Evolutionary conservation across 2,329 filamentous ascomycete species (phyloP).

Genomic region (Fonsecaea monophora): DNA sequence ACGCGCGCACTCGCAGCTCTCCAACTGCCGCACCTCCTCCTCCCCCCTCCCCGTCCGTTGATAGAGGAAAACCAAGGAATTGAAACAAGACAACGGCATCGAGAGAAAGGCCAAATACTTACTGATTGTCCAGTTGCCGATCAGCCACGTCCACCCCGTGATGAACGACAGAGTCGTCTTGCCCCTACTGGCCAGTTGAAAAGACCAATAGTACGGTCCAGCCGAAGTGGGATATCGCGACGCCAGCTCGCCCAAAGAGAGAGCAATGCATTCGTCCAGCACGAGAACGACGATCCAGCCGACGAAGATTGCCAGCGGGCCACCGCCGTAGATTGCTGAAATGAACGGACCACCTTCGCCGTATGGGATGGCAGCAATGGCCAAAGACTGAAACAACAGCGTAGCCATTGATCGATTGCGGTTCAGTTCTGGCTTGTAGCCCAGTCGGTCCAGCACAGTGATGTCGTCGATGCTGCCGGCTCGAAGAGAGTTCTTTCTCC

Average conservation of each 20-base stretch:
- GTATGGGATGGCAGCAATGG: conserved; percentile 63
- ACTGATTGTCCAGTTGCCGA: conserved; percentile 54
- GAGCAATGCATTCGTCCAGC: conserved; percentile 60
- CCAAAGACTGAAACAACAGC: conserved; percentile 66
- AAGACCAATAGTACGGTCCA: conserved; percentile 63
- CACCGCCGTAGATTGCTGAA: conserved; percentile 54
- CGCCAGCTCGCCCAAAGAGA: conserved; percentile 60
- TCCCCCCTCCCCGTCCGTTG: no score
- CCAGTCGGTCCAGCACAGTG: conserved; percentile 53
- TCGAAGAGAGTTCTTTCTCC: conserved; percentile 20
- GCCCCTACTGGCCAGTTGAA: conserved; percentile 51
- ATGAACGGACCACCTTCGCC: conserved; percentile 55
- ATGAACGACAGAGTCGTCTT: conserved; percentile 59
- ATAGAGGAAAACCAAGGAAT: not conserved
- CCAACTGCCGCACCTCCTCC: no score
- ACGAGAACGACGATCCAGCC: conserved; percentile 63
- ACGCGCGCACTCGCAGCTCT: no score
- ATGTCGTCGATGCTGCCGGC: conserved; percentile 47
- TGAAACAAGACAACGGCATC: not conserved
- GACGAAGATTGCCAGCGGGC: conserved; percentile 63
- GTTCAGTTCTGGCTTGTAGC: conserved; percentile 64
- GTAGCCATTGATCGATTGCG: conserved; percentile 67
- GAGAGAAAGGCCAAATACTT: not conserved
- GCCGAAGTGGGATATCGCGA: conserved; percentile 56
- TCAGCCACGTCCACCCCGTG: conserved; percentile 61